Evolutionary conservation across 1,284 basidiomycete genomes (phyloP).

Genomic region (Vanrija sp.): DNA sequence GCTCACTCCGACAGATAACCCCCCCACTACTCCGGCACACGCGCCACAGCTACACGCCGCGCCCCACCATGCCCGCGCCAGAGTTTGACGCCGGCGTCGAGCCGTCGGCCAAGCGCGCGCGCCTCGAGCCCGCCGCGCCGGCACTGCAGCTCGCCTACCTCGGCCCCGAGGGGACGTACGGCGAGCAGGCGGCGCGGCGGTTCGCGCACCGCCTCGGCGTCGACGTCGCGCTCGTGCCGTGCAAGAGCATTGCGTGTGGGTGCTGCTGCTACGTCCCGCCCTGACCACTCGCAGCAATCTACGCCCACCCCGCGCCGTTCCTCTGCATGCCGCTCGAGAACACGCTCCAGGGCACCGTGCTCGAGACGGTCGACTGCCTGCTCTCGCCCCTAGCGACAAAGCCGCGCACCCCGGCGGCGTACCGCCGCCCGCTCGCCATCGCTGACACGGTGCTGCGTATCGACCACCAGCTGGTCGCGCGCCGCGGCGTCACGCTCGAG

Average conservation of each 20-base stretch:
- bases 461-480: slow-evolving; percentile 42
- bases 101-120: neutral
- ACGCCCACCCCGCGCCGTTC: slow-evolving; percentile 21
- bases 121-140: neutral
- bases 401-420: neutral
- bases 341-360: slow-evolving; percentile 45
- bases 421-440: slow-evolving; percentile 4
- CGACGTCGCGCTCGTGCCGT: slow-evolving; percentile 27
- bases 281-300: slow-evolving; percentile 21
- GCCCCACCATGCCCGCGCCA: too few species aligned
- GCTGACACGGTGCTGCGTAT: slow-evolving; percentile 30
- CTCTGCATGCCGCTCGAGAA: slow-evolving; percentile 47
- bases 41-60: too few species aligned
- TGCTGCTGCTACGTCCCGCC: neutral
- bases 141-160: slow-evolving; percentile 35
- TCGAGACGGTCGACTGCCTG: slow-evolving; percentile 43
- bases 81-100: too few species aligned
- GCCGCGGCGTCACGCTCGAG: slow-evolving; percentile 25
- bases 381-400: slow-evolving; percentile 10
- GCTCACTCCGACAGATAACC: too few species aligned
- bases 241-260: slow-evolving; percentile 32
- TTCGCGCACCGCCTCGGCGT: slow-evolving; percentile 14
- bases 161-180: slow-evolving; percentile 47
- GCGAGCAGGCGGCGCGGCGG: slow-evolving; percentile 33
- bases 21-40: too few species aligned